A percentile compares a stretch with the other conserved stretches of the same genome.
Evolutionary conservation across 2,329 filamentous ascomycete species (phyloP).

Genomic region (Colletotrichum sp.): DNA sequence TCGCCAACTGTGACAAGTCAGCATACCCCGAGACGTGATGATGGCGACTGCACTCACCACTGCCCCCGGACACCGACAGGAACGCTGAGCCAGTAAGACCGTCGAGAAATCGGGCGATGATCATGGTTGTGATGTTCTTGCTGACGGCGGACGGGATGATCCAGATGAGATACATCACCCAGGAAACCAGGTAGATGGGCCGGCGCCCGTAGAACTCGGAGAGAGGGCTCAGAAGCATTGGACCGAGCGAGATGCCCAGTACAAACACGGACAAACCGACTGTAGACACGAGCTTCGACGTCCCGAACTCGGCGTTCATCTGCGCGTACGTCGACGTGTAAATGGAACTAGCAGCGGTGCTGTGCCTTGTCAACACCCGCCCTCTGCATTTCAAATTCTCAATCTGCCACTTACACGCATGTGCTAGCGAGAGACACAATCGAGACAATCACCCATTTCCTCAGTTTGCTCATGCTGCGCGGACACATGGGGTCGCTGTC

Average conservation of each 20-base stretch:
- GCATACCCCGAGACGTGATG: not conserved
- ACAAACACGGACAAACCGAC: conserved; percentile 86
- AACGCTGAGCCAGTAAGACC: conserved; percentile 75
- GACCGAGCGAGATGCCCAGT: conserved; percentile 71
- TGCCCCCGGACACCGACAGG: conserved; percentile 76
- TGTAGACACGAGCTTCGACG: conserved; percentile 75
- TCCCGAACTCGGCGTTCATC: conserved; percentile 76
- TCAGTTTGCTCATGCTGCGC: conserved; percentile 66
- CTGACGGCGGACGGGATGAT: conserved; percentile 82
- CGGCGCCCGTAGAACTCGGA: conserved; percentile 84
- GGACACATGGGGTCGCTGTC: conserved; percentile 78
- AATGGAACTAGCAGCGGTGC: conserved; percentile 85
- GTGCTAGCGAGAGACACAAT: conserved; percentile 78
- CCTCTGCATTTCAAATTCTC: not conserved
- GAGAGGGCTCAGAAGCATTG: conserved; percentile 67
- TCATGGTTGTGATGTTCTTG: conserved; percentile 80
- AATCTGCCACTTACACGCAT: conserved; percentile 77
- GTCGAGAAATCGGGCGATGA: conserved; percentile 79
- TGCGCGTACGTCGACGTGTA: conserved; percentile 85
- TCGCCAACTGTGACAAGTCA: conserved; percentile 72
- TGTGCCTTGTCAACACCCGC: conserved; percentile 35
- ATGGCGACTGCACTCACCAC: not conserved
- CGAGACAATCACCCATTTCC: conserved; percentile 80
- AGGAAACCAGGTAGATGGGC: conserved; percentile 80
- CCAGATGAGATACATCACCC: conserved; percentile 78